phyloP scores from a whole-genome alignment of 495 filamentous ascomycete genomes.

The Astrocystis sublimbata region DNA sequence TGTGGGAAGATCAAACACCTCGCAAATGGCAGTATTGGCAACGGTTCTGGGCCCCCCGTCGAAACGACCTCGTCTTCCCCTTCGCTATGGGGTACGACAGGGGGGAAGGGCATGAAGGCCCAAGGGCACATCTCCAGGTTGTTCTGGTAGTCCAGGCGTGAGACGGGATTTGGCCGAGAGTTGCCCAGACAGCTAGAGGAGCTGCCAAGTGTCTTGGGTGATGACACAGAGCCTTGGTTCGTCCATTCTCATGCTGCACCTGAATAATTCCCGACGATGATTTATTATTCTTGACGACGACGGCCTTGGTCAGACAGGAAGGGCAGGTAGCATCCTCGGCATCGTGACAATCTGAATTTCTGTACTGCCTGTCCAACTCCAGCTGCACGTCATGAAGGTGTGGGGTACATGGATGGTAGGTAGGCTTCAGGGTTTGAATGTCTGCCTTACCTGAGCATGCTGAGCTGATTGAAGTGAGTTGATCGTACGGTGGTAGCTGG shows the following conservation, averaged over 20 bases:
- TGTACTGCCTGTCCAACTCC: too few species aligned
- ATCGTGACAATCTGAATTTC: too few species aligned
- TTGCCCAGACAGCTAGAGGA: slow-evolving; percentile 4
- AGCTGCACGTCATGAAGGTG: too few species aligned
- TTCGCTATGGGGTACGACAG: neutral
- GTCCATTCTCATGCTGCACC: neutral
- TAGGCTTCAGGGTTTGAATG: neutral
- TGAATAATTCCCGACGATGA: neutral
- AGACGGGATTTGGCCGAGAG: neutral
- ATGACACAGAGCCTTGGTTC: neutral
- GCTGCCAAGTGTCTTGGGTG: slow-evolving; percentile 5
- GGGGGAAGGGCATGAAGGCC: neutral
- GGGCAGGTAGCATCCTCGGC: too few species aligned
- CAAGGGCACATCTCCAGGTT: neutral
- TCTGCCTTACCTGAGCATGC: neutral
- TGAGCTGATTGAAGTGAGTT: neutral
- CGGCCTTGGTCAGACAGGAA: neutral
- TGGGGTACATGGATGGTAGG: neutral
- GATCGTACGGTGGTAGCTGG: neutral
- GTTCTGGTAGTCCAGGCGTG: neutral
- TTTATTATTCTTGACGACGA: neutral
- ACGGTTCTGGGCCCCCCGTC: neutral
- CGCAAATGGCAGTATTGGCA: too few species aligned
- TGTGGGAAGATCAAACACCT: slow-evolving; percentile 12
- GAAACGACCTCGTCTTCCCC: neutral